Conservation (phyloP, 306 rosid species). For the Mimosa pudica region DNA sequence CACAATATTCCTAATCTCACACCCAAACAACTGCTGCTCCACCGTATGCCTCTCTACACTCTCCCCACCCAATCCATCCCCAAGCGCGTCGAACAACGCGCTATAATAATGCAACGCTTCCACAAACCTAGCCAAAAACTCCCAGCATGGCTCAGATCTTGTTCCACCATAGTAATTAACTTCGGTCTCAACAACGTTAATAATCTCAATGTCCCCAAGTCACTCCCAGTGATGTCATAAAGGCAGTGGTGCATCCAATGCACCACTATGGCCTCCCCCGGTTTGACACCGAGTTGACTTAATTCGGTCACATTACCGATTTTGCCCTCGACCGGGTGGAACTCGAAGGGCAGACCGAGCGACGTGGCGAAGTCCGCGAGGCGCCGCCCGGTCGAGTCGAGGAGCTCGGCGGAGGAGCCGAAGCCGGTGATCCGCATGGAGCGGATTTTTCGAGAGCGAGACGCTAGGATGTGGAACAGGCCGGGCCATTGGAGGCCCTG, state of each 20-base stretch:
- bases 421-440: conserved; percentile 89
- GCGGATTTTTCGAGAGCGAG: conserved; percentile 75
- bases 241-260: conserved; percentile 99
- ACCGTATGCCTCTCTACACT: conserved; percentile 81
- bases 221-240: conserved; percentile 92
- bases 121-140: conserved; percentile 87
- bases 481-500: conserved; percentile 99
- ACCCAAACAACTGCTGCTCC: conserved; percentile 93
- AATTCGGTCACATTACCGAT: conserved; percentile 71
- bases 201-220: conserved; percentile 68
- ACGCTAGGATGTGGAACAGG: conserved; percentile 91
- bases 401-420: conserved; percentile 83
- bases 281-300: conserved; percentile 70
- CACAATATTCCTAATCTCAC: conserved; percentile 88
- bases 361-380: conserved; percentile 92
- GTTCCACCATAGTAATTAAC: conserved; percentile 81
- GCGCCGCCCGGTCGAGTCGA: conserved; percentile 81
- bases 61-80: conserved; percentile 71
- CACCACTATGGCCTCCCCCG: conserved; percentile 73
- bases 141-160: conserved; percentile 91
- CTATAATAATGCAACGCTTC: conserved; percentile 98
- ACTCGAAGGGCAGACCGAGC: conserved; percentile 81
- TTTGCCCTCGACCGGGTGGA: conserved; percentile 84
- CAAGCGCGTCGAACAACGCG: conserved; percentile 99
- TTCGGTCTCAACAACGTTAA: conserved; percentile 67